Conservation (phyloP, 2,329 filamentous ascomycete genomes). For the Beauveria caledonica region DNA sequence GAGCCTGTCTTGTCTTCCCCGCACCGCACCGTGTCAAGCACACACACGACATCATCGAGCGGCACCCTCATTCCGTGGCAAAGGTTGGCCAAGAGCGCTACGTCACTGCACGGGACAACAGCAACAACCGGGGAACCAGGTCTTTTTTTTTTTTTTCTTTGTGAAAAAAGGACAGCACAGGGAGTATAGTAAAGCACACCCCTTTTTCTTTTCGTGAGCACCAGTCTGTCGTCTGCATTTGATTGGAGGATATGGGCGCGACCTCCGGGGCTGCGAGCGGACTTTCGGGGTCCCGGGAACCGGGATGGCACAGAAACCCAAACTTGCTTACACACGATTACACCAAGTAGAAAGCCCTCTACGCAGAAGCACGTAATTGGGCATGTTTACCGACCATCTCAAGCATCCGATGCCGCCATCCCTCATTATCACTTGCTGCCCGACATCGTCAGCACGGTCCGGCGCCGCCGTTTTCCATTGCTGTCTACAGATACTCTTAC, state of each 20-base stretch:
- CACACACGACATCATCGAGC: background rate
- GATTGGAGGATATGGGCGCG: background rate
- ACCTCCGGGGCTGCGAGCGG: background rate
- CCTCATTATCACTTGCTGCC: background rate
- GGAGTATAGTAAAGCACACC: background rate
- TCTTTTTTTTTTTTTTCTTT: background rate
- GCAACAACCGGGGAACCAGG: background rate
- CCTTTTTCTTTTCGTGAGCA: background rate
- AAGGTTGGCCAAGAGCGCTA: background rate
- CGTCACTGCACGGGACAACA: background rate
- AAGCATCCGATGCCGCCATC: background rate
- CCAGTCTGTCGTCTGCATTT: background rate
- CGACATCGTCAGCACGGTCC: background rate
- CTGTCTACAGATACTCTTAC: too few species aligned
- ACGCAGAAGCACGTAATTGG: background rate
- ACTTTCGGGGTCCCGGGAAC: background rate
- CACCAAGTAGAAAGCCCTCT: background rate
- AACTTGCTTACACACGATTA: background rate
- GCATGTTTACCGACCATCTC: background rate
- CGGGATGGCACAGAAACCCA: background rate
- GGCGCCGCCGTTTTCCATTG: background rate
- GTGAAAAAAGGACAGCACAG: background rate
- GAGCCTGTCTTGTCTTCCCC: conserved; percentile 1
- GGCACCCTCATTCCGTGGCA: background rate
- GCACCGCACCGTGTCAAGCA: conserved; percentile 1